Conservation (phyloP, 164 flowering plant genomes). For the Pachysandra terminalis region DNA sequence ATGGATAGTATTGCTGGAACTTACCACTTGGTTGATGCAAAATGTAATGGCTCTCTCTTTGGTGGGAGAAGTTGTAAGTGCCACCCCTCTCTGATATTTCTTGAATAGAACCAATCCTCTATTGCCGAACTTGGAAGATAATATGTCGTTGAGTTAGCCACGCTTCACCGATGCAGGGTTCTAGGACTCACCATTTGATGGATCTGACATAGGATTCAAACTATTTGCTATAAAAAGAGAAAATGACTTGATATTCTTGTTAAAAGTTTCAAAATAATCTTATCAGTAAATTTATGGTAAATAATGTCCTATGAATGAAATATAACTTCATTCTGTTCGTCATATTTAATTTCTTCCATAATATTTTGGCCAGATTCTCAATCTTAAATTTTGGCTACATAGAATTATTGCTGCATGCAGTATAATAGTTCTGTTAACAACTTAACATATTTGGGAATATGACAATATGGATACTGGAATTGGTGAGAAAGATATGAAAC, state of each 20-base stretch:
- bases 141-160: neutral
- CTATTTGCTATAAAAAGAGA: neutral
- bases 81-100: neutral
- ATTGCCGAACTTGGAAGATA: neutral
- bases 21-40: constrained; percentile 45
- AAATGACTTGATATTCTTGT: neutral
- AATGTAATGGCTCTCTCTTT: constrained; percentile 35
- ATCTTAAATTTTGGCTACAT: too few species aligned
- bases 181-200: neutral
- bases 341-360: too few species aligned
- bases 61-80: constrained; percentile 72
- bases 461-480: too few species aligned
- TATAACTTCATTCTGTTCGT: too few species aligned
- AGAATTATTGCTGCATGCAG: too few species aligned
- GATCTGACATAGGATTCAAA: neutral
- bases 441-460: too few species aligned
- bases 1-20: constrained; percentile 98
- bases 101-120: neutral
- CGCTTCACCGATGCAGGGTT: neutral
- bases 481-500: too few species aligned
- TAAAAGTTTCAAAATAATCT: neutral
- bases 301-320: too few species aligned
- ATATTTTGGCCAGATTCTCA: too few species aligned
- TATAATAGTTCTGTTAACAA: too few species aligned
- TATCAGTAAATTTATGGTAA: too few species aligned